Evolutionary conservation across 345 rosid genomes (phyloP), one percentile per base, ranked within the genome.

Genomic region (Bruguiera sexangula): DNA sequence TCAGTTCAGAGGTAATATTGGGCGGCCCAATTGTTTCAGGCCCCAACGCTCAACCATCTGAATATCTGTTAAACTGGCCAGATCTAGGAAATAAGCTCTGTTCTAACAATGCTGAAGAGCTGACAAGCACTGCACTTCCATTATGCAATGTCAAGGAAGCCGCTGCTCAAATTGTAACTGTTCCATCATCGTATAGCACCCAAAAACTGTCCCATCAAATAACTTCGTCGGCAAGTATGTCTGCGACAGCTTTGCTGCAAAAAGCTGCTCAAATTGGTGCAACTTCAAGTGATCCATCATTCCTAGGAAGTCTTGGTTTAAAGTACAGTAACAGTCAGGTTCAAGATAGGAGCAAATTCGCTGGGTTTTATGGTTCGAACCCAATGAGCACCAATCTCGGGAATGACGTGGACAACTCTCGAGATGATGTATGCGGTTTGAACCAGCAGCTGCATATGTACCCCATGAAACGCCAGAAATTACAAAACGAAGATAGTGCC

Each of bases 191-290:
- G 50, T 92, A 77, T 52, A 88, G 93, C 82, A 80, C 80, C 48
- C 88, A 80, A 9, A 85, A 80, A 10, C 84, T 74, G 4, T 55
- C 78, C 30, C 84, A 80, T 31, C 73, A 62, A 29, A 54, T 80
- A 6, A 30, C 72, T 15, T 72, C 87, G 21, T 13, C 9, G 19
- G 85, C 79, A n/a, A 87, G 76, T 31, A 92, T 89, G 93, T 95
- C 97, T 1, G 99, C 99, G 58, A 95, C 99, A 15, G 99, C 97
- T 62, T 83, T 95, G 64, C 81, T 95, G 63, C 97, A 92, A 71
- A 95, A 95, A 80, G 97, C 99, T 43, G 96, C 99, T 21, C 92
- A 86, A 63, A 89, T 95, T 32, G 96, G 97, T 19, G 87, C 85
- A 37, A 87, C 85, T 21, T 76, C 96, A 32, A 63, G 85, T 4